Conservation (phyloP, 306 rosid genomes). For the Vigna unguiculata region DNA sequence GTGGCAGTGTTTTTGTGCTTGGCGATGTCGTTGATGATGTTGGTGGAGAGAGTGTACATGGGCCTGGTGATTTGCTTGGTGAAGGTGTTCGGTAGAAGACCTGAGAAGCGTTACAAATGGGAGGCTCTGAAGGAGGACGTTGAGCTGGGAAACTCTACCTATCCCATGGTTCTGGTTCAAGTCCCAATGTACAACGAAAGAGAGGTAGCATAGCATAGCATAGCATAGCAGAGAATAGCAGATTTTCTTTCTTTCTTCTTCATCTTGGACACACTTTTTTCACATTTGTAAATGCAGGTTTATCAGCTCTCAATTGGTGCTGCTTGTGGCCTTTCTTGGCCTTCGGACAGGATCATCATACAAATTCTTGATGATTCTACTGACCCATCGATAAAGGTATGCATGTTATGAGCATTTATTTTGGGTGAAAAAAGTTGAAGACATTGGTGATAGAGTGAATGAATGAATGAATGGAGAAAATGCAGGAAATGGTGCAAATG, state of each 20-base stretch:
- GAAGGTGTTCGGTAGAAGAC: constrained; percentile 66
- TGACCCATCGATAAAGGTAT: constrained; percentile 74
- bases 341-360: constrained; percentile 78
- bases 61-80: constrained; percentile 62
- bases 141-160: constrained; percentile 74
- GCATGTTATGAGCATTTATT: not conserved
- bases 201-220: constrained; percentile 70
- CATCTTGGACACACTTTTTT: not conserved
- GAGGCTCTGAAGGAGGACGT: constrained; percentile 76
- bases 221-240: too few relatives aligned
- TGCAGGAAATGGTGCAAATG: constrained; percentile 72
- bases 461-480: not conserved
- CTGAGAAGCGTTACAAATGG: constrained; percentile 81
- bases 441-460: too few relatives aligned
- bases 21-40: constrained; percentile 73
- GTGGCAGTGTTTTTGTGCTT: constrained; percentile 63
- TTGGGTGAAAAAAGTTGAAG: not conserved
- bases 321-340: constrained; percentile 91
- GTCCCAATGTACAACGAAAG: constrained; percentile 94
- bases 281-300: constrained; percentile 56
- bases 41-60: constrained; percentile 81
- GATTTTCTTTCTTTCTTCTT: too few relatives aligned
- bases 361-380: constrained; percentile 96
- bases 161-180: constrained; percentile 85
- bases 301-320: constrained; percentile 89